Evolutionary conservation across 116 monocot species (phyloP).

Genomic region (Iris pallida): DNA sequence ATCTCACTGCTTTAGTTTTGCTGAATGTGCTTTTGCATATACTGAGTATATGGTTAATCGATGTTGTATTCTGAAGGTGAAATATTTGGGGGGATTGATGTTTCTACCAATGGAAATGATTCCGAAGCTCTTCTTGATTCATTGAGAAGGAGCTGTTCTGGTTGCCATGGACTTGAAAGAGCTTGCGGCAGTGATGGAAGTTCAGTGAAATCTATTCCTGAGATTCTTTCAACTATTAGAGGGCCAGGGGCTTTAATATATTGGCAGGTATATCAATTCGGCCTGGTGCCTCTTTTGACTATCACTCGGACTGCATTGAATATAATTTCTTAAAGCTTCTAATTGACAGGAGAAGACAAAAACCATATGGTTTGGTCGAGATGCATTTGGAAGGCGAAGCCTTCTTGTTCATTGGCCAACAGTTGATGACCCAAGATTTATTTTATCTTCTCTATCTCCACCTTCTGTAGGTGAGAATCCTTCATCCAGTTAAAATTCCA

Average conservation of each 20-base stretch:
- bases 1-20: too few relatives aligned
- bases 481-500: not conserved
- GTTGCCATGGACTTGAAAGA: slow-evolving; percentile 13
- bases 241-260: slow-evolving; percentile 93
- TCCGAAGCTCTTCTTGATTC: slow-evolving; percentile 52
- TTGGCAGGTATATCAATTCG: slow-evolving; percentile 57
- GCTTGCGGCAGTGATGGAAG: slow-evolving; percentile 21
- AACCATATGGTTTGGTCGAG: slow-evolving; percentile 91
- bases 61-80: slow-evolving; percentile 48
- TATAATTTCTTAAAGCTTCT: slow-evolving; percentile 1
- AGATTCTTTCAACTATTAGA: slow-evolving; percentile 66
- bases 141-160: slow-evolving; percentile 47
- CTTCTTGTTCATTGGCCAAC: slow-evolving; percentile 87
- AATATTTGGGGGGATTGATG: slow-evolving; percentile 84
- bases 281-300: not conserved
- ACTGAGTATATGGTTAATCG: too few relatives aligned
- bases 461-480: slow-evolving; percentile 15
- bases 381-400: slow-evolving; percentile 93
- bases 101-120: slow-evolving; percentile 60
- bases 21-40: too few relatives aligned
- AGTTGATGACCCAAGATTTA: slow-evolving; percentile 46
- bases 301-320: not conserved
- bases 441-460: slow-evolving; percentile 74
- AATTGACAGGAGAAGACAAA: slow-evolving; percentile 50
- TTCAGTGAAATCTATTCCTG: slow-evolving; percentile 40